Evolutionary conservation across 208 protist species (phyloP), one percentile per base, ranked within the genome.

Genomic region (Herpetomonas muscarum): DNA sequence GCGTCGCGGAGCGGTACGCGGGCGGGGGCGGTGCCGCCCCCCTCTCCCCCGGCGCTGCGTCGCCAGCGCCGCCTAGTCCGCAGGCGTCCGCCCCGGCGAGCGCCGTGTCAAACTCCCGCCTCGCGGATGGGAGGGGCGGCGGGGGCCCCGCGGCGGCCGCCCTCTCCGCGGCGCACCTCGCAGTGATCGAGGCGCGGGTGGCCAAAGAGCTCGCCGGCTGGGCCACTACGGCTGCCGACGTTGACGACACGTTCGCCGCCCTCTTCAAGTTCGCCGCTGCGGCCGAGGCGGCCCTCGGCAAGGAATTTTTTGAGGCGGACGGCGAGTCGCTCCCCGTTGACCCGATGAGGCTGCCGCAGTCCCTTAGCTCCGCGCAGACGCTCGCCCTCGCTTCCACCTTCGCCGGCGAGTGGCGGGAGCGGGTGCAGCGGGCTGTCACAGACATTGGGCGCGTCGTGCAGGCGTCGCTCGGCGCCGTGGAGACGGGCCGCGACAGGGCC

Each of bases 221-320:
- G 62, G 73, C 81, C 22, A 65, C 63, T 26, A 72, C 74, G 12
- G 74, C 79, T 30, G 64, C 47, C 19, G 63, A 71, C 26, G 48
- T 3, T 31, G 21, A 47, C 42, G 56, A 62, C n/a, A 56, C 50
- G 17, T 61, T 61, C 54, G 55, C 30, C 13, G 60, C 54, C 45
- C 22, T 87, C n/a, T 60, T 74, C 53, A 32, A 55, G 19, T 78
- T 81, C 44, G 26, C 78, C 10, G 45, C 45, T 10, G 44, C 54
- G 19, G 73, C 71, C 12, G 64, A 77, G 21, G 30, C 31, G 26
- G 29, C 41, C 24, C 51, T 87, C 31, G 84, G 79, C 10, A 57
- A 36, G 24, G 58, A 61, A 22, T 87, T 81, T 61, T 82, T 91
- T 32, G 41, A 36, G 10, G 9, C 22, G 34, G 29, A 52, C 13